Evolutionary conservation across 1,139 yeast species (phyloP), one percentile per base, ranked within the genome.

Genomic region (Geotrichum cucujoidarum): DNA sequence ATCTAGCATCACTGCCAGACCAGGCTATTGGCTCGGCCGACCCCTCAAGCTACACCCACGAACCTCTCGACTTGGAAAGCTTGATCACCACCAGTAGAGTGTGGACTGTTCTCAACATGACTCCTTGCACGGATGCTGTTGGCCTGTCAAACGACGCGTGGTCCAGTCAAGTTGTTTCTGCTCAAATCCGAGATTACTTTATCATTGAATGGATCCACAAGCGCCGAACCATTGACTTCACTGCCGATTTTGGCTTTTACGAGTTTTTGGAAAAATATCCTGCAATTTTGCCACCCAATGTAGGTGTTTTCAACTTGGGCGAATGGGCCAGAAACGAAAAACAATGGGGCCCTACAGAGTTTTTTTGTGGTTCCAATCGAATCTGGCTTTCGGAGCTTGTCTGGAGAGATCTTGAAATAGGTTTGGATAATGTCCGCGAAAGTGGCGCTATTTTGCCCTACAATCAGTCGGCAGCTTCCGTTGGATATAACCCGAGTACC

Each of bases 221-320:
- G 40, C 58, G 69, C 17, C 54, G 62, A 8, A 53, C 57, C 4
- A 57, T 60, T 14, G 71, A 69, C 49, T 69, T 61, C 53, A 67
- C 72, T 14, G 68, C 70, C 17, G 73, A 69, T 51, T 69, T 66
- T 53, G 72, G 65, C 29, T 55, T 60, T 29, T 65, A 63, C 42
- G 74, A 69, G 54, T 69, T 69, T 47, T 49, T 66, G 33, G 65
- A 61, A 38, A 57, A 63, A 38, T 69, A 66, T 49, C 54, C 66
- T 3, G 50, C 66, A 1, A 50, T 68, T 2, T 52, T 70, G 16
- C 70, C 71, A 0, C 61, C 63, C 2, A 61, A 60, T 21, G 57
- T 62, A 2, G 60, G 61, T 7, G 56, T 60, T 13, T 56, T 57
- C 46, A 59, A 60, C 37, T 49, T 69, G 2, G 68, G 64, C 5